phyloP scores from a whole-genome alignment of 371 early-diverging fungal genomes.

The Fennellomyces sp. region DNA sequence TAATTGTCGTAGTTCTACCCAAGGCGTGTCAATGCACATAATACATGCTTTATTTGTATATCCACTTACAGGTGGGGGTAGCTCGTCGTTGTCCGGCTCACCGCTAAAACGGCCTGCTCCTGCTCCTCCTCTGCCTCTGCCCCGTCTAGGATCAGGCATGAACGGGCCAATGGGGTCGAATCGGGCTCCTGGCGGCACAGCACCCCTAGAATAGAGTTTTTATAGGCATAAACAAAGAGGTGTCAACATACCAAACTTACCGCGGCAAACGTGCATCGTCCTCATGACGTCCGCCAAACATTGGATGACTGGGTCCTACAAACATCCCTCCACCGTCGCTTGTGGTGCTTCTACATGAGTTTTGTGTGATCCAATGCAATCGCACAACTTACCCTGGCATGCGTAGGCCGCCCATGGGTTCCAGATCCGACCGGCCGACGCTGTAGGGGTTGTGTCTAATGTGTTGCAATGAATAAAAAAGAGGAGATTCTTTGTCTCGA shows the following conservation, averaged over 20 bases:
- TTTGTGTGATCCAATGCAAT: neutral
- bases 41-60: neutral
- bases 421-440: constrained; percentile 64
- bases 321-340: constrained; percentile 77
- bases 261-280: constrained; percentile 34
- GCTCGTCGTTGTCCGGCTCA: constrained; percentile 82
- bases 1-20: neutral
- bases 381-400: constrained; percentile 50
- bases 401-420: constrained; percentile 52
- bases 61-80: constrained; percentile 70
- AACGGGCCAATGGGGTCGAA: constrained; percentile 94
- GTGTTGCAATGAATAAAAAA: neutral
- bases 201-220: constrained; percentile 45
- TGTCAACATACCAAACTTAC: constrained; percentile 52
- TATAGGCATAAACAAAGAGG: neutral
- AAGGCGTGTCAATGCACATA: neutral
- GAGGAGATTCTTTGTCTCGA: constrained; percentile 17
- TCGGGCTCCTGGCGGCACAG: constrained; percentile 93
- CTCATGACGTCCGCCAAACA: constrained; percentile 66
- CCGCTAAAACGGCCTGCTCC: constrained; percentile 53
- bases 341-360: neutral
- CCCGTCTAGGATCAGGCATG: constrained; percentile 53
- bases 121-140: constrained; percentile 39
- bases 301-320: constrained; percentile 91
- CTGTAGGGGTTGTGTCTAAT: constrained; percentile 48